phyloP scores from a whole-genome alignment of 805 yeast species.

The Barnettozyma sucrosica region DNA sequence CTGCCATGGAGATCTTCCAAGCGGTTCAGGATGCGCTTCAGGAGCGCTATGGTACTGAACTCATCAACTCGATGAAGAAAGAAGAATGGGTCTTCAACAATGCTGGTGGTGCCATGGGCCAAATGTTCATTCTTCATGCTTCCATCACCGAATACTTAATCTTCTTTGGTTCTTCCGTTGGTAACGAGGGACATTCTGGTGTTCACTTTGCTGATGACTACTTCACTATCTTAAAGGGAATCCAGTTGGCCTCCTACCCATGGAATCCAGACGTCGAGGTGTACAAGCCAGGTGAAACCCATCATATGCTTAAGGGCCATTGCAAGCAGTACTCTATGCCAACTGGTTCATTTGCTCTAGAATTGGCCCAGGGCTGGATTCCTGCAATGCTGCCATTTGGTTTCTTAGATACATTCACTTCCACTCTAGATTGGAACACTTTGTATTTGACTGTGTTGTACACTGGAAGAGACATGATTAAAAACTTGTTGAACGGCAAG shows the following conservation, averaged over 20 bases:
- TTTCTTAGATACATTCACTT: slow-evolving; percentile 67
- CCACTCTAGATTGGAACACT: slow-evolving; percentile 75
- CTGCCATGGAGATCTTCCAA: slow-evolving; percentile 56
- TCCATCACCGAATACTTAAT: slow-evolving; percentile 90
- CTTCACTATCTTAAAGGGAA: slow-evolving; percentile 82
- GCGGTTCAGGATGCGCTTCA: slow-evolving; percentile 56
- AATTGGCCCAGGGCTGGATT: slow-evolving; percentile 97
- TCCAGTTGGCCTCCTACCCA: slow-evolving; percentile 68
- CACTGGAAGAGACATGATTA: slow-evolving; percentile 75
- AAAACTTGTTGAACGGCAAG: slow-evolving; percentile 65
- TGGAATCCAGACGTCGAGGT: slow-evolving; percentile 57
- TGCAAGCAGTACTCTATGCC: slow-evolving; percentile 87
- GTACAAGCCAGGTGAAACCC: slow-evolving; percentile 84
- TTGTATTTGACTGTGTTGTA: slow-evolving; percentile 62
- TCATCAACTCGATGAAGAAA: slow-evolving; percentile 62
- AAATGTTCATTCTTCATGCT: slow-evolving; percentile 92
- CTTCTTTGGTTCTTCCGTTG: slow-evolving; percentile 87
- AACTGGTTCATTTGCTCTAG: slow-evolving; percentile 78
- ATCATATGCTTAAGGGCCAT: slow-evolving; percentile 67
- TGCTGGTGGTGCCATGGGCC: slow-evolving; percentile 98
- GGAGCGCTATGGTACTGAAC: slow-evolving; percentile 62
- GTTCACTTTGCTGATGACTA: slow-evolving; percentile 97
- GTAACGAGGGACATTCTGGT: slow-evolving; percentile 96
- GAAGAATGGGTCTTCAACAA: slow-evolving; percentile 95
- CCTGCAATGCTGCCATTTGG: slow-evolving; percentile 98